Percentiles rank a stretch among this genome's conserved stretches.
phyloP scores from a whole-genome alignment of 2,329 filamentous ascomycete genomes.

The Didymellaceae sp. region DNA sequence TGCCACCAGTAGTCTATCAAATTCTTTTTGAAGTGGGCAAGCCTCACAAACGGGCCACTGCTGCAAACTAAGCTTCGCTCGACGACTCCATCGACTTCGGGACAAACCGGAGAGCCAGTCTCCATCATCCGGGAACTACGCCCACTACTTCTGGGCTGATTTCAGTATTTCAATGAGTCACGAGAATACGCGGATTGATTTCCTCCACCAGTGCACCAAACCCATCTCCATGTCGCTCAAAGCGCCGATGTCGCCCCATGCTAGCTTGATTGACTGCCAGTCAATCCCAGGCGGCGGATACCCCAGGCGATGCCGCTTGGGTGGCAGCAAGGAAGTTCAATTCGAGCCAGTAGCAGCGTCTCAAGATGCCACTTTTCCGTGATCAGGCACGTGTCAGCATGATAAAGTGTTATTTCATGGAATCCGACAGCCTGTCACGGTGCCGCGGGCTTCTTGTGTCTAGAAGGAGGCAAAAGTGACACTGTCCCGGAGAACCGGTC shows the following conservation, averaged over 20 bases:
- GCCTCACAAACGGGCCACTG: conserved; percentile 21
- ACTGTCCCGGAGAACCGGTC: too few relatives aligned
- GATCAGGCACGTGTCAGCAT: too few relatives aligned
- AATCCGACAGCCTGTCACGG: conserved; percentile 22
- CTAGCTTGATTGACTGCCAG: conserved; percentile 22
- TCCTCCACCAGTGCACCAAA: conserved; percentile 26
- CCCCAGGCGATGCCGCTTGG: conserved; percentile 28
- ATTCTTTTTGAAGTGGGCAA: conserved; percentile 9
- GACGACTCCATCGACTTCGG: conserved; percentile 30
- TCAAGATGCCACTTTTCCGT: conserved; percentile 14
- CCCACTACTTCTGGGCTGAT: conserved; percentile 27
- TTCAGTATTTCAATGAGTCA: conserved; percentile 43
- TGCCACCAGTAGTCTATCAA: conserved; percentile 5
- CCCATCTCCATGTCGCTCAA: conserved; percentile 17
- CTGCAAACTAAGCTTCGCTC: conserved; percentile 17
- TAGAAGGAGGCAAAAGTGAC: conserved; percentile 19
- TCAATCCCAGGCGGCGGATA: conserved; percentile 35
- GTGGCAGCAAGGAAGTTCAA: conserved; percentile 1
- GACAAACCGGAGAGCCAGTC: conserved; percentile 33
- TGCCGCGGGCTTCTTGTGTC: conserved; percentile 21
- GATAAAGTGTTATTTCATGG: background rate
- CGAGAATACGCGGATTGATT: conserved; percentile 37
- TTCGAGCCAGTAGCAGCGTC: conserved; percentile 20
- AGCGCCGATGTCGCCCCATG: conserved; percentile 44
- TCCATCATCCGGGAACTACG: conserved; percentile 19